phyloP scores from a whole-genome alignment of 192 early-diverging fungal genomes.

The Coemansia sp. region DNA sequence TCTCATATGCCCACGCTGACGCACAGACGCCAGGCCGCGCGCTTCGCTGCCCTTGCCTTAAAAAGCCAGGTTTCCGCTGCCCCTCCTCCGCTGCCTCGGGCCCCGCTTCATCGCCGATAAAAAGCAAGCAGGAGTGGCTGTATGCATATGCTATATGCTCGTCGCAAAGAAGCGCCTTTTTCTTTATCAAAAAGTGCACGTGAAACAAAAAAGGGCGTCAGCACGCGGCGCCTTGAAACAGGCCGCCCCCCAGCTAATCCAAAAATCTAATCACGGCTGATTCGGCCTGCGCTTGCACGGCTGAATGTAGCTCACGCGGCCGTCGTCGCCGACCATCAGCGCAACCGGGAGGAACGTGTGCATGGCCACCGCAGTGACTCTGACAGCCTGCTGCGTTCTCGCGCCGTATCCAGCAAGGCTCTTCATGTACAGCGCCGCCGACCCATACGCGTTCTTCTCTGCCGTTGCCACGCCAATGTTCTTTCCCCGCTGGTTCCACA shows the following conservation, averaged over 20 bases:
- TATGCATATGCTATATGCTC: no score
- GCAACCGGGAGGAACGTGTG: constrained; percentile 44
- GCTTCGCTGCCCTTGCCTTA: no score
- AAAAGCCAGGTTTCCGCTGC: no score
- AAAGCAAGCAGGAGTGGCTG: no score
- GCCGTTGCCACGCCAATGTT: constrained; percentile 39
- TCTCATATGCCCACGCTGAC: no score
- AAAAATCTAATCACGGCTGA: neutral
- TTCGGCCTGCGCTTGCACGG: constrained; percentile 8
- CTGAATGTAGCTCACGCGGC: constrained; percentile 46
- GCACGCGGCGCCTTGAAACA: no score
- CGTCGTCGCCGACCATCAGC: constrained; percentile 45
- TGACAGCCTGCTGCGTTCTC: neutral
- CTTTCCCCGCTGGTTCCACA: constrained; percentile 51
- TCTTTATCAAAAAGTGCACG: neutral
- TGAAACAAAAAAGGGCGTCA: neutral
- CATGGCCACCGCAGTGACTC: constrained; percentile 26
- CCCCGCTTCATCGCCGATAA: no score
- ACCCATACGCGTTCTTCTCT: constrained; percentile 17
- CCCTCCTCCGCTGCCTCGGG: no score
- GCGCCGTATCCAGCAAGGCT: constrained; percentile 33
- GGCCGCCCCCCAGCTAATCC: no score
- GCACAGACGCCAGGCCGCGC: no score
- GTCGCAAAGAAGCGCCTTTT: no score
- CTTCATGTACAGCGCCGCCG: constrained; percentile 35